Conservation (phyloP, 1,139 yeast genomes). For the Sugiyamaella xylanicola region DNA sequence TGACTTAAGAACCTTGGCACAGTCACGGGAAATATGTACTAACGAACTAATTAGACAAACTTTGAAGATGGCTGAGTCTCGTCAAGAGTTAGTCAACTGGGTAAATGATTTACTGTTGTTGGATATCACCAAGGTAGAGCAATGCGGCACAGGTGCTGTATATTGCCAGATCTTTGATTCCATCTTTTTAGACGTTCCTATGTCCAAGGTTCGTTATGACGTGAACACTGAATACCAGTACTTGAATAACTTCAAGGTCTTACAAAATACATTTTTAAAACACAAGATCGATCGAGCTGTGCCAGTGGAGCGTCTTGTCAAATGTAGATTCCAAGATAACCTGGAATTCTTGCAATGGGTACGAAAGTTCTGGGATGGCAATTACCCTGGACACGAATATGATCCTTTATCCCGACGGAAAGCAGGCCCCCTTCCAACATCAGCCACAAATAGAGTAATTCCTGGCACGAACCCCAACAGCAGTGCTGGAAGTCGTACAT, state of each 20-base stretch:
- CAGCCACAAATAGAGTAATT: conserved; percentile 17
- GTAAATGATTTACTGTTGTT: conserved; percentile 69
- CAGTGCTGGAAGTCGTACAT: conserved; percentile 11
- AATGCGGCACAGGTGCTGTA: conserved; percentile 94
- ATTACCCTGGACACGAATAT: conserved; percentile 66
- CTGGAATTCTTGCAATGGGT: conserved; percentile 94
- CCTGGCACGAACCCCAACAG: conserved; percentile 5
- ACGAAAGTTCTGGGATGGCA: conserved; percentile 77
- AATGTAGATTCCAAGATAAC: conserved; percentile 91
- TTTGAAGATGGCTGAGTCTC: conserved; percentile 59
- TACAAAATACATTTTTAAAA: conserved; percentile 73
- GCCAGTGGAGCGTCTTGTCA: conserved; percentile 78
- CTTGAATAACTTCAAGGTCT: conserved; percentile 76
- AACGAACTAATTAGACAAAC: background rate
- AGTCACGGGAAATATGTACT: background rate
- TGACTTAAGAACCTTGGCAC: background rate
- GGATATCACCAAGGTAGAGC: conserved; percentile 77
- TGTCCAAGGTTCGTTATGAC: conserved; percentile 71
- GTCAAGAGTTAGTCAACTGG: conserved; percentile 86
- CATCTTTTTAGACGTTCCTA: conserved; percentile 77
- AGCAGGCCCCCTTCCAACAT: conserved; percentile 32
- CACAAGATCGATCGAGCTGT: conserved; percentile 74
- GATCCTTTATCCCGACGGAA: conserved; percentile 65
- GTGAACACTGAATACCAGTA: conserved; percentile 75
- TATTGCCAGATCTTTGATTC: conserved; percentile 91